Evolutionary conservation across 2,329 filamentous ascomycete species (phyloP).

Genomic region (Cephalotrichum gorgonifer): DNA sequence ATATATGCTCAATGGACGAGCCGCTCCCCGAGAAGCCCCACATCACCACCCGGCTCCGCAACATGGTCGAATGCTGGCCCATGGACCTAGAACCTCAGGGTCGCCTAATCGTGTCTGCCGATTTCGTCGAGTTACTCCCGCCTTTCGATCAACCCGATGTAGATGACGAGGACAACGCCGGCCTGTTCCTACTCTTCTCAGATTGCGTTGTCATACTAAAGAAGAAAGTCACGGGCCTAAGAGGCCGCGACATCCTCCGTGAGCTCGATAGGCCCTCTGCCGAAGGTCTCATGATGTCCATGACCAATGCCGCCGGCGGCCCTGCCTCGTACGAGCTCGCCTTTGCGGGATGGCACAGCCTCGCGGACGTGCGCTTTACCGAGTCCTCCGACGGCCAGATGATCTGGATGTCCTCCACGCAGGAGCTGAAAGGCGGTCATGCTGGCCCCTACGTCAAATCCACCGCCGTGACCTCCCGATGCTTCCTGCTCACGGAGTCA

Average conservation of each 20-base stretch:
- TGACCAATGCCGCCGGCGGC: conserved; percentile 53
- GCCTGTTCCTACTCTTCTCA: conserved; percentile 75
- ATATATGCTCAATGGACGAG: conserved; percentile 88
- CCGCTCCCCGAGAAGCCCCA: conserved; percentile 60
- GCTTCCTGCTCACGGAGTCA: conserved; percentile 61
- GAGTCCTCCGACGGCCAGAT: conserved; percentile 55
- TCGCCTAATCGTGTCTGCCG: conserved; percentile 69
- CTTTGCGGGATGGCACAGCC: conserved; percentile 62
- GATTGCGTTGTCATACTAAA: conserved; percentile 71
- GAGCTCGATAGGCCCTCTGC: conserved; percentile 75
- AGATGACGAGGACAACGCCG: conserved; percentile 38
- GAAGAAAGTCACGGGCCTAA: conserved; percentile 54
- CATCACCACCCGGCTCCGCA: conserved; percentile 61
- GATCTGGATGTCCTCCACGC: conserved; percentile 57
- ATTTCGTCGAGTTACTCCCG: conserved; percentile 65
- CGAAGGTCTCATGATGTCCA: conserved; percentile 49
- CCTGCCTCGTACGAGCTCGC: conserved; percentile 58
- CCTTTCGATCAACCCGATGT: conserved; percentile 48
- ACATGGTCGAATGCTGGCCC: conserved; percentile 72
- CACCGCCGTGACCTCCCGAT: conserved; percentile 47
- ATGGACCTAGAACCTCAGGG: conserved; percentile 60
- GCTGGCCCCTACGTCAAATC: conserved; percentile 33
- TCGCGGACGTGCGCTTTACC: conserved; percentile 63
- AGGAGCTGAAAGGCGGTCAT: conserved; percentile 47
- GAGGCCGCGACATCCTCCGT: conserved; percentile 67